phyloP scores from a whole-genome alignment of 1,139 yeast genomes.

The Saccharomyces hybrid region DNA sequence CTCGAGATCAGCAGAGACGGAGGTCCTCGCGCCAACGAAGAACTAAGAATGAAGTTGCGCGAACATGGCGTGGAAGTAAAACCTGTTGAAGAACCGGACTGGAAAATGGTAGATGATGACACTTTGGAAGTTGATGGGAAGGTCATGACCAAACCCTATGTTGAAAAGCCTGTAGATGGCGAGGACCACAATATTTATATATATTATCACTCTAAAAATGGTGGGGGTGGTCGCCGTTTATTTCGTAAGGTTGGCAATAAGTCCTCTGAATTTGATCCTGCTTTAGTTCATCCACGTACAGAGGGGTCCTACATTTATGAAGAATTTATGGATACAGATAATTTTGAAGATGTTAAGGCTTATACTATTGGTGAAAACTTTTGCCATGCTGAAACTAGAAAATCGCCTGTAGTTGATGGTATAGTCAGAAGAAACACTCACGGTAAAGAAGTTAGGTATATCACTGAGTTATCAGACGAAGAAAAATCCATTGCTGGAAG shows the following conservation, averaged over 20 bases:
- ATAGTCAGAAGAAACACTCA: conserved; percentile 94
- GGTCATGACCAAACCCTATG: conserved; percentile 77
- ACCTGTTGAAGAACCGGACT: conserved; percentile 57
- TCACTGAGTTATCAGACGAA: conserved; percentile 66
- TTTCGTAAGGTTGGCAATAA: conserved; percentile 96
- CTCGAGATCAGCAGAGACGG: conserved; percentile 92
- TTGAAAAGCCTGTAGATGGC: conserved; percentile 98
- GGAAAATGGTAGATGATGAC: conserved; percentile 85
- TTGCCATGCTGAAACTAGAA: conserved; percentile 97
- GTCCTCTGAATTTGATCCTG: conserved; percentile 91
- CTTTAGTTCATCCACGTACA: conserved; percentile 63
- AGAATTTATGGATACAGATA: conserved; percentile 94
- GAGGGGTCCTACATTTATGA: conserved; percentile 92
- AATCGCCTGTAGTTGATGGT: conserved; percentile 98
- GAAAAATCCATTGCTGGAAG: conserved; percentile 76
- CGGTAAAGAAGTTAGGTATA: conserved; percentile 90
- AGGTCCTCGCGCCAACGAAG: conserved; percentile 79
- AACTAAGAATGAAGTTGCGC: conserved; percentile 47
- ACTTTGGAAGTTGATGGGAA: conserved; percentile 73
- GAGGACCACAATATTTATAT: conserved; percentile 96
- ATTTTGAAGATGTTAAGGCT: conserved; percentile 96
- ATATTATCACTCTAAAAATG: conserved; percentile 78
- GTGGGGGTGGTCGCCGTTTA: conserved; percentile 94
- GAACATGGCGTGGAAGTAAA: conserved; percentile 52
- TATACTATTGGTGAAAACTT: conserved; percentile 87